Percentiles rank a stretch among this genome's conserved stretches.
Conservation (phyloP, 441 rosid genomes). For the Populus tomentosa region DNA sequence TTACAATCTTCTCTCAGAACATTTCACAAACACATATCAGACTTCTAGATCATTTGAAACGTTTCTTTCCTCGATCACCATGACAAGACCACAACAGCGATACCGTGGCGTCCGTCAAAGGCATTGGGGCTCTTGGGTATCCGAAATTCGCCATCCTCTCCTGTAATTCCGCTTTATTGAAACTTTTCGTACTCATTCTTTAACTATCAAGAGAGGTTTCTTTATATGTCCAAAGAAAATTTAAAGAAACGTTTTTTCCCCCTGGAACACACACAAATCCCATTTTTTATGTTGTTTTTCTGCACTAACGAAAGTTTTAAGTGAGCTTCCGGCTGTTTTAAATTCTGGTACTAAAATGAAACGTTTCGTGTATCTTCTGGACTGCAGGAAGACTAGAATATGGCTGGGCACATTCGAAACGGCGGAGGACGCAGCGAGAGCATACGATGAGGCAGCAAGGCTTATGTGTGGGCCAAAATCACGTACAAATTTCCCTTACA, state of each 20-base stretch:
- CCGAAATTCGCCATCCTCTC: constrained; percentile 97
- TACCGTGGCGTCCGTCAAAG: constrained; percentile 96
- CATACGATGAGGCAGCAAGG: constrained; percentile 73
- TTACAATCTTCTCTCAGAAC: not conserved
- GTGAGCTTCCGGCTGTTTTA: not conserved
- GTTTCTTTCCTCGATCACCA: constrained; percentile 17
- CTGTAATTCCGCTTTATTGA: constrained; percentile 39
- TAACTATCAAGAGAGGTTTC: not conserved
- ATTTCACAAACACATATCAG: constrained; percentile 22
- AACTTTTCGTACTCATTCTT: not conserved
- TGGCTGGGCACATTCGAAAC: constrained; percentile 81
- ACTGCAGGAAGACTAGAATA: constrained; percentile 64
- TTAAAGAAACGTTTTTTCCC: not conserved
- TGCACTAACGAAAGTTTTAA: not conserved
- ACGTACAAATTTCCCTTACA: constrained; percentile 53
- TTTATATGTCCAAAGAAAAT: not conserved
- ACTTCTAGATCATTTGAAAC: not conserved
- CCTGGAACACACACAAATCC: not conserved
- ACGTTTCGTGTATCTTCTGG: constrained; percentile 4
- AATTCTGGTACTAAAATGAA: not conserved
- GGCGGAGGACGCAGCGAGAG: constrained; percentile 70
- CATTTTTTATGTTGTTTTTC: not conserved
- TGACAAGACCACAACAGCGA: constrained; percentile 83
- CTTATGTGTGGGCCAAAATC: constrained; percentile 63
- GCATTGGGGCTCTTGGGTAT: constrained; percentile 99